Evolutionary conservation across 1,139 yeast species (phyloP), one percentile per base, ranked within the genome.

Genomic region (Taphrina flavorubra): DNA sequence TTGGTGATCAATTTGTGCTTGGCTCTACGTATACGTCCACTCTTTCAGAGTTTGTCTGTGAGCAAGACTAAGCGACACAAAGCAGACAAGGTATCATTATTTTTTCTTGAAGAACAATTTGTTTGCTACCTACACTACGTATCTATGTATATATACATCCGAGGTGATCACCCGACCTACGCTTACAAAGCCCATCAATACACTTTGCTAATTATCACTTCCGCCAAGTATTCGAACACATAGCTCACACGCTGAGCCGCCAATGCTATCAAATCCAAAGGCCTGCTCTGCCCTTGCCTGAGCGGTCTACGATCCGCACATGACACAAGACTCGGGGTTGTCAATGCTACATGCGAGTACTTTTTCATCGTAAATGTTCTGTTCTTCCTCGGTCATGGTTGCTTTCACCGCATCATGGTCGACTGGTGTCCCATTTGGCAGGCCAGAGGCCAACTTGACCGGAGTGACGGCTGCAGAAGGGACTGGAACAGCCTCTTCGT

Each of bases 281-380:
- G 11, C 18, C 18, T 44, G 47, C 47, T 44, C 4, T 25, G 31
- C 31, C 13, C 47, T 49, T 49, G 36, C 13, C 42, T 39, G 42
- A 39, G 6, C 4, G 18, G 10, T 18, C 16, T 82, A 94, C 82
- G 98, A 98, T 72, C 98, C 92, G 83, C 99, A 94, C 99, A 94
- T 94, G 78, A 94, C 94, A 81, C 99, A 94, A 61, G 98, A 86
- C 80, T 90, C 98, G 71, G 97, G 97, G 82, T 94, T 94, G 79
- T 89, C 87, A 79, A 94, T 92, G 69, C 98, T 96, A 83, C 99
- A 94, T 55, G 97, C 97, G 80, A 94, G 86, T 56, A 89, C 98
- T 81, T 92, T 88, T 44, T 96, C 89, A 79, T 94, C 91, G 84
- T 83, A 94, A 76, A 94, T 94, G 77, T 94, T 97, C 71, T 75